These are phyloP conservation scores for Endothia cerciana DNA, from an alignment of 2,329 filamentous ascomycete species.

Conservation along the genomic window DNA sequence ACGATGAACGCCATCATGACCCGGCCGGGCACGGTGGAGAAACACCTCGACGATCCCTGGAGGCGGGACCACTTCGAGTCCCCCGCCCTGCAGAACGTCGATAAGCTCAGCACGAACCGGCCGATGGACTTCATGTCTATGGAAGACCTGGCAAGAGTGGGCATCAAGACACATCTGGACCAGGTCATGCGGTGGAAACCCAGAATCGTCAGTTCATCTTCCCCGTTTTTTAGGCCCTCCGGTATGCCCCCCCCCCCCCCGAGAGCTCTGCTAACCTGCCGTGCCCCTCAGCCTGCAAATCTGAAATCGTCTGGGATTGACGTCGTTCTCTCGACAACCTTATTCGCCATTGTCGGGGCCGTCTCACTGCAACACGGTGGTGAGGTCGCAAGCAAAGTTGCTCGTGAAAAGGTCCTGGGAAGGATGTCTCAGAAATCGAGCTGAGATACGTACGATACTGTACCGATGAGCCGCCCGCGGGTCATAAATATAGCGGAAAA, in stretches of 20 bases:
- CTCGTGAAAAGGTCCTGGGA: conserved; percentile 75
- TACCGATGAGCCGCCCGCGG: not conserved
- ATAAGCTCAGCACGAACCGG: conserved; percentile 67
- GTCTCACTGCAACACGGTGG: conserved; percentile 87
- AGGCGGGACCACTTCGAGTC: conserved; percentile 71
- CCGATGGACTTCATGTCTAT: conserved; percentile 67
- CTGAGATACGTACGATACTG: conserved; percentile 2
- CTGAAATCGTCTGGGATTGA: conserved; percentile 74
- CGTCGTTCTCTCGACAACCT: conserved; percentile 72
- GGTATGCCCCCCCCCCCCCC: not conserved
- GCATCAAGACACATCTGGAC: conserved; percentile 69
- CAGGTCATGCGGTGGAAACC: conserved; percentile 89
- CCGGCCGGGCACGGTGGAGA: conserved; percentile 12
- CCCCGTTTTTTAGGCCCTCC: not conserved
- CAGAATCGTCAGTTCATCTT: conserved; percentile 65
- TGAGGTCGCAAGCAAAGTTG: conserved; percentile 73
- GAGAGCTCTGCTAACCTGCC: conserved; percentile 6
- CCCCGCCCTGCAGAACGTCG: conserved; percentile 70
- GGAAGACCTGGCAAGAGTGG: conserved; percentile 69
- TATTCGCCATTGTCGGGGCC: conserved; percentile 88
- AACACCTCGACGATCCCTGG: conserved; percentile 36
- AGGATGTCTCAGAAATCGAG: conserved; percentile 35
- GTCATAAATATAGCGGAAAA: conserved; percentile 2
- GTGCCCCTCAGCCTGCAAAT: conserved; percentile 59
- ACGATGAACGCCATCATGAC: conserved; percentile 35